Percentiles rank a stretch among this genome's conserved stretches.
Conservation (phyloP, 768 basidiomycete species). For the Boletus reticuloceps region DNA sequence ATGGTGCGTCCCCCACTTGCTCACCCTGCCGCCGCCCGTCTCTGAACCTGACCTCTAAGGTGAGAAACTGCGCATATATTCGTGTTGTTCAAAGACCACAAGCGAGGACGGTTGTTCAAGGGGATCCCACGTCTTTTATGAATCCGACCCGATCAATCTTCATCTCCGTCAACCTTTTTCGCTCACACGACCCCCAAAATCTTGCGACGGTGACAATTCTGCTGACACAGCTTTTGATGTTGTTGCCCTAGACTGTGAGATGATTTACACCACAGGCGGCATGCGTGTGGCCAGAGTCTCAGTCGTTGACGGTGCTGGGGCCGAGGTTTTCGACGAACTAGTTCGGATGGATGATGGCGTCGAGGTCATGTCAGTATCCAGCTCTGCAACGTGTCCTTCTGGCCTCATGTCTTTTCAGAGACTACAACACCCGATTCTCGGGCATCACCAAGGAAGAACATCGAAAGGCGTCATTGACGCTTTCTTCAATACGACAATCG, state of each 20-base stretch:
- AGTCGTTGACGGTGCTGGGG: conserved; percentile 75
- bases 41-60: conserved; percentile 39
- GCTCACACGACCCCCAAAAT: conserved; percentile 28
- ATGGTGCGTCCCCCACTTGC: conserved; percentile 46
- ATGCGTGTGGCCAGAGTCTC: conserved; percentile 90
- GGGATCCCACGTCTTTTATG: conserved; percentile 91
- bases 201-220: not conserved
- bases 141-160: conserved; percentile 59
- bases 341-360: conserved; percentile 81
- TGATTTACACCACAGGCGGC: conserved; percentile 94
- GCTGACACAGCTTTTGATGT: conserved; percentile 59
- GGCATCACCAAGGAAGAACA: conserved; percentile 64
- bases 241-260: conserved; percentile 93
- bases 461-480: conserved; percentile 61
- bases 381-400: not conserved
- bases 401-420: conserved; percentile 44
- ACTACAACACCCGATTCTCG: conserved; percentile 90
- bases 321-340: conserved; percentile 76
- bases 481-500: conserved; percentile 62
- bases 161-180: conserved; percentile 80
- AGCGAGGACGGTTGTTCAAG: conserved; percentile 65
- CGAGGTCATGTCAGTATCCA: conserved; percentile 60
- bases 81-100: conserved; percentile 72
- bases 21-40: not conserved
- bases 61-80: conserved; percentile 65